Base-by-base conservation (phyloP, 768 basidiomycete species). In the Stropharia rugosoannulata region DNA sequence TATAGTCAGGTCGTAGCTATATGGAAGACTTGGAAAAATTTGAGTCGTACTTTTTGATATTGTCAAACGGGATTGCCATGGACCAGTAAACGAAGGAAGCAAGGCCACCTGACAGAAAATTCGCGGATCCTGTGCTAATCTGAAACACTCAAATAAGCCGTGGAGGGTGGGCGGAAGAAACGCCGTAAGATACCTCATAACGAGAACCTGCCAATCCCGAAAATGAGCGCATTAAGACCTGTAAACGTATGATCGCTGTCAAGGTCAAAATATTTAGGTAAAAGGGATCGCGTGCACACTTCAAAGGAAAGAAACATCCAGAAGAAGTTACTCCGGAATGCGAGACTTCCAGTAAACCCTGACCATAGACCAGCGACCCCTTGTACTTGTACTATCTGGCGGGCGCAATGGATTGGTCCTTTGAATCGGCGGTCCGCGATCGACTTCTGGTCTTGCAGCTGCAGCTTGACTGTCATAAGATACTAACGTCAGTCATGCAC, bases 251-350 rank as follows among this genome's bases (percentile, higher is more conserved):
- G 38, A 46, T 39, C 45, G 32, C 54, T 41, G 58, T 39, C 44
- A 55, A 43, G 37, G 50, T 27, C 13, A 39, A 35, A 43, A 44
- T 51, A 50, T 39, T 46, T 50, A 39, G 19, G 18, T 56, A 49
- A 42, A 56, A 15, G 22, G n/a, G 45, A 27, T 27, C 22, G 45
- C 22, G 51, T 15, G 57, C 66, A 39, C 39, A 82, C 84, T 77
- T 89, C 86, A 59, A 87, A 80, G 25, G 82, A 82, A 39, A 87
- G 74, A 68, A 91, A 93, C 84, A 91, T 86, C 80, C 83, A 88
- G 57, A 87, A 81, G 69, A 92, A 91, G 71, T 86, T 87, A 55
- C 81, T 81, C 47, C 91, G 73, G 68, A 87, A 90, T 5, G 83
- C 79, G 27, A 91, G 74, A 59, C 86, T 89, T 1, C 86, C 89